phyloP scores from a whole-genome alignment of 2,329 filamentous ascomycete species.

The Emericellopsis cladophorae region DNA sequence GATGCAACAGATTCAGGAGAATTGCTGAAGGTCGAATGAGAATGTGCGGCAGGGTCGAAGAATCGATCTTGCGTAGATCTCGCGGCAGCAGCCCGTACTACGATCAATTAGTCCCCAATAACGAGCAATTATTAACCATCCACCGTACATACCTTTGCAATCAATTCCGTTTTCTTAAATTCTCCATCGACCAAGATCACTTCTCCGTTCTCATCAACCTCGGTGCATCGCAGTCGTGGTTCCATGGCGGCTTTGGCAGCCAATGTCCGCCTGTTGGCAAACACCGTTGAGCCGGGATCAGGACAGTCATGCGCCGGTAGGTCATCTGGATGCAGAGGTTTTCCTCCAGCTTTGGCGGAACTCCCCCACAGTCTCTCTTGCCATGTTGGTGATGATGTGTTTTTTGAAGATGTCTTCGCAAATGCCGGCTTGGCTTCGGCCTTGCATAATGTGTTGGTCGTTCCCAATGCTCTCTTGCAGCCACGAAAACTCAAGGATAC shows the following conservation, averaged over 20 bases:
- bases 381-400: constrained; percentile 19
- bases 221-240: constrained; percentile 79
- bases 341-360: constrained; percentile 20
- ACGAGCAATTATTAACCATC: too few relatives aligned
- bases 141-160: constrained; percentile 58
- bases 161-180: constrained; percentile 95
- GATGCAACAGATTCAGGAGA: constrained; percentile 88
- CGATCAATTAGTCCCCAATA: neutral
- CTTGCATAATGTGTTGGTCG: constrained; percentile 10
- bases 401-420: too few relatives aligned
- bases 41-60: constrained; percentile 88
- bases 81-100: constrained; percentile 87
- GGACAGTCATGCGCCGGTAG: constrained; percentile 49
- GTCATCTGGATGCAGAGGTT: constrained; percentile 41
- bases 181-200: constrained; percentile 89
- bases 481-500: too few relatives aligned
- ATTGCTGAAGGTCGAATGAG: constrained; percentile 88
- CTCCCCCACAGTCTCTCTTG: constrained; percentile 35
- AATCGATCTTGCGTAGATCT: constrained; percentile 95
- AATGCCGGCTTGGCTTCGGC: constrained; percentile 6
- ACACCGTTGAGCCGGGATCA: constrained; percentile 41
- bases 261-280: constrained; percentile 57
- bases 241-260: constrained; percentile 71
- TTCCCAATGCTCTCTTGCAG: constrained; percentile 13
- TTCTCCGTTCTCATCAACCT: constrained; percentile 85